A percentile compares a stretch with the other conserved stretches of the same genome.
Conservation (phyloP, 1,284 basidiomycete genomes). For the Trichosporon asahii region DNA sequence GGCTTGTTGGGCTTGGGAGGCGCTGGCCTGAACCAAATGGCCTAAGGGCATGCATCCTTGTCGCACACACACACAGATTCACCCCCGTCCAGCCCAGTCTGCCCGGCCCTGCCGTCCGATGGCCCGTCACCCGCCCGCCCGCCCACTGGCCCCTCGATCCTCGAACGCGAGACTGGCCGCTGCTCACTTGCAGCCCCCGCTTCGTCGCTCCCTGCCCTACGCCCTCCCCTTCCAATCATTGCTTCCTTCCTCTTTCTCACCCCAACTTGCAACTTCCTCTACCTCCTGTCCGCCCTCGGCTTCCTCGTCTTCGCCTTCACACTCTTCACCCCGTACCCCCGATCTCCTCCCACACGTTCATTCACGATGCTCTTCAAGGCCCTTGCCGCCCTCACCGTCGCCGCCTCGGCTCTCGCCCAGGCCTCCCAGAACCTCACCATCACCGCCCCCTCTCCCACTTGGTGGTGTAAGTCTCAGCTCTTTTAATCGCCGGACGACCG, state of each 20-base stretch:
- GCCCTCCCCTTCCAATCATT: not conserved
- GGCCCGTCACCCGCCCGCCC: not conserved
- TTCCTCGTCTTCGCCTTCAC: not conserved
- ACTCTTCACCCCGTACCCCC: not conserved
- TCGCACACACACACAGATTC: not conserved
- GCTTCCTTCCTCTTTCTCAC: slow-evolving; percentile 2
- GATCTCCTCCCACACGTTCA: not conserved
- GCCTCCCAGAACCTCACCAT: not conserved
- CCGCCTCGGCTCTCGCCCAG: slow-evolving; percentile 9
- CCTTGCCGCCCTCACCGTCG: slow-evolving; percentile 2
- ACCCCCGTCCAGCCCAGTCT: not conserved
- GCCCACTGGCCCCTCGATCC: not conserved
- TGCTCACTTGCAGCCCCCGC: not conserved
- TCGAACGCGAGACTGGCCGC: not conserved
- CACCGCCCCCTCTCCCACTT: slow-evolving; percentile 2
- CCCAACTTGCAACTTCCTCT: not conserved
- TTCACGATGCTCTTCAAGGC: slow-evolving; percentile 9
- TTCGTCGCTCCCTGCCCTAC: not conserved
- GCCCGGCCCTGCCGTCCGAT: not conserved
- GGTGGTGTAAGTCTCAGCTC: not conserved
- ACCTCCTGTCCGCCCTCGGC: not conserved
- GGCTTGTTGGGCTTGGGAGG: not conserved
- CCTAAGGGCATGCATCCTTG: not conserved
- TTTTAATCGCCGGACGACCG: not conserved
- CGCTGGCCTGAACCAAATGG: no score